phyloP scores from a whole-genome alignment of 2,329 filamentous ascomycete genomes.

The Dryadomyces quercivorus region DNA sequence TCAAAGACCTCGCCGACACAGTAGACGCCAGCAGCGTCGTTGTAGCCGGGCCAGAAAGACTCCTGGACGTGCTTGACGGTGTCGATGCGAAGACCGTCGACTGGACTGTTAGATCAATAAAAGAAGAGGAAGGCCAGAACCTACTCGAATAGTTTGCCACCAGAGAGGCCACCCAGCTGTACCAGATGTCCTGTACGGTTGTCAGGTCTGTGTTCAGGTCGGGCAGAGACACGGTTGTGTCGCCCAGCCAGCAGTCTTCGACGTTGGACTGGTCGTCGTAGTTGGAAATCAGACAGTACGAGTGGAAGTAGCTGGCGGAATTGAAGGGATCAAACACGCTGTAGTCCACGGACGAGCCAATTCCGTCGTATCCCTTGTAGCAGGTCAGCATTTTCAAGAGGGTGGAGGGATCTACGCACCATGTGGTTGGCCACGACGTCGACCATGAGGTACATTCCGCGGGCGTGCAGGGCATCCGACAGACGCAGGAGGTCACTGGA shows the following conservation, averaged over 20 bases:
- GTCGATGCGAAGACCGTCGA: slow-evolving; percentile 47
- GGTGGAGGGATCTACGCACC: not conserved
- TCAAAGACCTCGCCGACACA: slow-evolving; percentile 48
- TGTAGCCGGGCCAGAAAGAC: slow-evolving; percentile 44
- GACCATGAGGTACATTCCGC: slow-evolving; percentile 32
- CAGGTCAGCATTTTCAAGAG: not conserved
- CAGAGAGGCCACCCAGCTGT: slow-evolving; percentile 46
- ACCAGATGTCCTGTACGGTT: slow-evolving; percentile 24
- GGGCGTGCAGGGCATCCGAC: slow-evolving; percentile 26
- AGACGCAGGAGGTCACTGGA: slow-evolving; percentile 45
- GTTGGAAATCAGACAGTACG: slow-evolving; percentile 37
- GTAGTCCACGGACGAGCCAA: slow-evolving; percentile 18
- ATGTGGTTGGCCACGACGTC: slow-evolving; percentile 21
- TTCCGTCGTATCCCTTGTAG: slow-evolving; percentile 22
- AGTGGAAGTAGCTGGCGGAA: slow-evolving; percentile 45
- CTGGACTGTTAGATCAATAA: slow-evolving; percentile 21
- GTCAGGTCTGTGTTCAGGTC: slow-evolving; percentile 45
- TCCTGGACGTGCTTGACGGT: slow-evolving; percentile 50
- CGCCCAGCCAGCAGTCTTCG: slow-evolving; percentile 38
- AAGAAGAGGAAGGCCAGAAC: not conserved
- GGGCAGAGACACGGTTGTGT: slow-evolving; percentile 43
- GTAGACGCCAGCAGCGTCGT: slow-evolving; percentile 42
- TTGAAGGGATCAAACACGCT: slow-evolving; percentile 33
- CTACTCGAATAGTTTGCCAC: slow-evolving; percentile 39
- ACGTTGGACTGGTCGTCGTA: slow-evolving; percentile 38